phyloP scores from a whole-genome alignment of 1,284 basidiomycete species.

The Mrakiaceae sp. region DNA sequence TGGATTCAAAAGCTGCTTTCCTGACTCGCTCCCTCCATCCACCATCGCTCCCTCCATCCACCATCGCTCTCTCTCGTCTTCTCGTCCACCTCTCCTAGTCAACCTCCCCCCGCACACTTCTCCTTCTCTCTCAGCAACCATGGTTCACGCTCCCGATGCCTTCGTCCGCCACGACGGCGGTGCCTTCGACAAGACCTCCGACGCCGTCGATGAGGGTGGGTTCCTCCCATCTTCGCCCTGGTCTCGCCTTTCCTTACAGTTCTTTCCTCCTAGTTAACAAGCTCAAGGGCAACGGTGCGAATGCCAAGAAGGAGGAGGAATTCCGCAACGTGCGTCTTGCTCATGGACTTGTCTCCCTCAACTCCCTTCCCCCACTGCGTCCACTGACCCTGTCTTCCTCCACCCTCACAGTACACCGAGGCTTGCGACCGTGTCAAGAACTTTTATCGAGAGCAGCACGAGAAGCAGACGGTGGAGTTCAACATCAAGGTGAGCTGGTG shows the following conservation, averaged over 20 bases:
- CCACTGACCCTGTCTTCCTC: background rate
- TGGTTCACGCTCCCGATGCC: no score
- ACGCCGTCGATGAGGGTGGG: conserved; percentile 60
- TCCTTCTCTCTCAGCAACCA: no score
- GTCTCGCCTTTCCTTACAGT: background rate
- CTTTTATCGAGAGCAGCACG: conserved; percentile 81
- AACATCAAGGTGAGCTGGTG: conserved; percentile 56
- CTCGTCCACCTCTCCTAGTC: no score
- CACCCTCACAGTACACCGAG: conserved; percentile 20
- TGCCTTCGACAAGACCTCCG: conserved; percentile 54
- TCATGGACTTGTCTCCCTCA: background rate
- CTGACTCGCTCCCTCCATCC: no score
- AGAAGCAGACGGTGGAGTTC: conserved; percentile 76
- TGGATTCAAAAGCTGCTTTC: no score
- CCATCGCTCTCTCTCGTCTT: no score
- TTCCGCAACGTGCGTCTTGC: conserved; percentile 5
- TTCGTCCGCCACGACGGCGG: conserved; percentile 25
- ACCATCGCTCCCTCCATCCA: no score
- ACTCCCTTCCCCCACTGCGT: background rate
- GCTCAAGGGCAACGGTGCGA: conserved; percentile 20
- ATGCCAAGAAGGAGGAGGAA: conserved; percentile 59
- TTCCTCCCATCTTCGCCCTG: conserved; percentile 2
- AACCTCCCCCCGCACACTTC: no score
- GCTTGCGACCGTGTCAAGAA: conserved; percentile 77
- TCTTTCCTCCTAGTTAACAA: conserved; percentile 30